Evolutionary conservation across 2,329 filamentous ascomycete species (phyloP).

Genomic region (Arthroderma sp.): DNA sequence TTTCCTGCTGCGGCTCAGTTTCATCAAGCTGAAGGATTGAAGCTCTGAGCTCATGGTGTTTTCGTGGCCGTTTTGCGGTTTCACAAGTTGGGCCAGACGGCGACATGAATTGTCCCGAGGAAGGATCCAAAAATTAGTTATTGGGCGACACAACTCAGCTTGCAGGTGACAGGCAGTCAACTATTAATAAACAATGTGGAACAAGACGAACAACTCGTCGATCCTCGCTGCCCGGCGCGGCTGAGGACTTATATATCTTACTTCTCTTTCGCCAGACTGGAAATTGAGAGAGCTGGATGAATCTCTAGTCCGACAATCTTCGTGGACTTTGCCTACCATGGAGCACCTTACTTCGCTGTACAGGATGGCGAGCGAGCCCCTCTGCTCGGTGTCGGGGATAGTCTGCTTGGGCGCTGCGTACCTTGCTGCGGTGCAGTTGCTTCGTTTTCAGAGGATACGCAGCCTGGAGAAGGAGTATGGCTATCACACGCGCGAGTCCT

Average conservation of each 20-base stretch:
- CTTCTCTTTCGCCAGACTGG: too few species aligned
- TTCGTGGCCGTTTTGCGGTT: too few species aligned
- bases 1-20: too few species aligned
- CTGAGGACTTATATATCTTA: too few species aligned
- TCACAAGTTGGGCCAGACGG: background rate
- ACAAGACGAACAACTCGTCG: too few species aligned
- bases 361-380: background rate
- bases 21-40: too few species aligned
- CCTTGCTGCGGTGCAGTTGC: slow-evolving; percentile 22
- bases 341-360: background rate
- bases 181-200: background rate
- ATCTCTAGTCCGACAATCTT: background rate
- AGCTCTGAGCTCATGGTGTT: too few species aligned
- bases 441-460: slow-evolving; percentile 32
- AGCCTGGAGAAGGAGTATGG: slow-evolving; percentile 32
- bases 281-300: background rate
- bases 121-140: background rate
- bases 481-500: slow-evolving; percentile 35
- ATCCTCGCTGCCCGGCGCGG: too few species aligned
- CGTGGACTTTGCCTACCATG: background rate
- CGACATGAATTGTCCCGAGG: background rate
- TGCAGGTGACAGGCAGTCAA: background rate
- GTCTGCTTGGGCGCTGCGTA: slow-evolving; percentile 18
- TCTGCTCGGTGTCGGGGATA: background rate
- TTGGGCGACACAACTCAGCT: background rate